Conservation (phyloP, 1,139 yeast species). For the Wickerhamomyces sp. region DNA sequence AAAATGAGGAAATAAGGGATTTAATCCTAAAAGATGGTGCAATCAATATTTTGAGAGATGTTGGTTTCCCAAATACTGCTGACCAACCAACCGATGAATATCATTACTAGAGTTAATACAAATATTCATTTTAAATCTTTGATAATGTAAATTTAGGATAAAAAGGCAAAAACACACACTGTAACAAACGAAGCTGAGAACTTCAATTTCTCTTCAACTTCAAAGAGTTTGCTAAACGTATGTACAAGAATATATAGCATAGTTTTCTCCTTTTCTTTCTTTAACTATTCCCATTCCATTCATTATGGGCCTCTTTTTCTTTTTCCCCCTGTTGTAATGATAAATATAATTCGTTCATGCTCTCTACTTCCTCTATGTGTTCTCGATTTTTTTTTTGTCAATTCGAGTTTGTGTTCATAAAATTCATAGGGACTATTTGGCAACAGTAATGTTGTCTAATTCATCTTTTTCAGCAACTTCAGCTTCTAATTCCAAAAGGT, state of each 20-base stretch:
- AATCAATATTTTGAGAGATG: constrained; percentile 43
- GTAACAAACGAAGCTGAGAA: too few relatives aligned
- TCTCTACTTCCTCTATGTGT: neutral
- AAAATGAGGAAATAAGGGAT: constrained; percentile 47
- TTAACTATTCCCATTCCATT: too few relatives aligned
- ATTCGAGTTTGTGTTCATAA: neutral
- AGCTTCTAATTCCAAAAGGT: constrained; percentile 89
- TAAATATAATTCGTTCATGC: too few relatives aligned
- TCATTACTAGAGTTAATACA: constrained; percentile 27
- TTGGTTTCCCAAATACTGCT: constrained; percentile 63
- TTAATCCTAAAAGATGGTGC: constrained; percentile 41
- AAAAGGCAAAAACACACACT: too few relatives aligned
- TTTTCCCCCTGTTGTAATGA: too few relatives aligned
- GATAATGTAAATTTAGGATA: neutral
- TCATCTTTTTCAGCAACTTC: constrained; percentile 85
- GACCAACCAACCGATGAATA: constrained; percentile 39
- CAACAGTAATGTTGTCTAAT: constrained; percentile 61
- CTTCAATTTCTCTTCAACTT: too few relatives aligned
- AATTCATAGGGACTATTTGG: constrained; percentile 4
- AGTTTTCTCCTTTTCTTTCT: too few relatives aligned
- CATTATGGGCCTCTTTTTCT: too few relatives aligned
- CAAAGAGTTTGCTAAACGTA: too few relatives aligned
- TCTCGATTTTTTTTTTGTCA: neutral
- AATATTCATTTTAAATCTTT: neutral
- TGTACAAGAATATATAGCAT: too few relatives aligned